Base-by-base conservation (phyloP, 306 rosid species). In the Carpinus fangiana region DNA sequence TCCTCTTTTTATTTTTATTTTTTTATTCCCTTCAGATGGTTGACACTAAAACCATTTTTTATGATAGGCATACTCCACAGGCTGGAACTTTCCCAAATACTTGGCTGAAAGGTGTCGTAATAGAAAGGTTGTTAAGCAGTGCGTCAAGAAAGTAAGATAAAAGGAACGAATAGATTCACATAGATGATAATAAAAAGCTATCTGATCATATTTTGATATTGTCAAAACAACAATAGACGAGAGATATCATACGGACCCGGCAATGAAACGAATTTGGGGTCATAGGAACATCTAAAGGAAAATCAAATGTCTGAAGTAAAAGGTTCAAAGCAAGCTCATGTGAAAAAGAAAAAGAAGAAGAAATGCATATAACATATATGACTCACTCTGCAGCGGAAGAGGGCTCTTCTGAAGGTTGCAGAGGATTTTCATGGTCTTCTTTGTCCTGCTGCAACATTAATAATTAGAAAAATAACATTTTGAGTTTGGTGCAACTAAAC, bases 361-460 rank as follows among this genome's bases (percentile, higher is more conserved):
- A 57, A 57, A 57, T 57, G 34, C 64, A 57, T 23, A 8, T 57
- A 20, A 6, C 8, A 8, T 7, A 21, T 21, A 20, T 57, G 31
- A 57, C 64, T 57, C 14, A 57, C 64, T 11, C 64, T 21, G 31
- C 14, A 21, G 31, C 13, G 64, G 64, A 23, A 10, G 28, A 21
- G 31, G 8, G 64, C 64, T 57, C 64, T 57, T 84, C 76, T 26
- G 28, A 43, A 38, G 45, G 79, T 57, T 80, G 81, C 13, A 76
- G 84, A 80, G 36, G 8, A 60, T 76, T 79, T 81, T 79, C 82
- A 2, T 66, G 72, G 56, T 79, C 74, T 59, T 84, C 87, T 11
- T 55, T 72, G 48, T 72, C 81, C 80, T 86, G 83, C 65, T 38
- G 76, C 53, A 72, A 48, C 31, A 20, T 72, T 52, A 23, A 45